A percentile compares a stretch with the other conserved stretches of the same genome.
Conservation (phyloP, 2,329 filamentous ascomycete species). For the Gaeumannomyces tritici region DNA sequence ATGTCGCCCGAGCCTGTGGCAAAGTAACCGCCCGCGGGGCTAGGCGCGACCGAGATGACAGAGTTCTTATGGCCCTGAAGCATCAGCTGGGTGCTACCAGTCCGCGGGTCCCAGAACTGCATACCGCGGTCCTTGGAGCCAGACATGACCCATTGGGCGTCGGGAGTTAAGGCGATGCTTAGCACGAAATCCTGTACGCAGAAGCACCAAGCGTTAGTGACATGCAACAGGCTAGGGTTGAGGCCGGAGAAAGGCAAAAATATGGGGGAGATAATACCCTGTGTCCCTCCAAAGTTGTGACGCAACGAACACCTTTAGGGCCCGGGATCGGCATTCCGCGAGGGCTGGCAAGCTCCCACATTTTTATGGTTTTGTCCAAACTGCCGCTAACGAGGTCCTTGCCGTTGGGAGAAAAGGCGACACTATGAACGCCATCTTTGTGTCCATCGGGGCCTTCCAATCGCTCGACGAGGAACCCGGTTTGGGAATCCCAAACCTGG, state of each 20-base stretch:
- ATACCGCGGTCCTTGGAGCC: constrained; percentile 96
- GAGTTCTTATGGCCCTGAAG: constrained; percentile 98
- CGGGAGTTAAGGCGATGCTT: constrained; percentile 87
- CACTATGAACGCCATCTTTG: constrained; percentile 93
- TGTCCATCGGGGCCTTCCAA: constrained; percentile 90
- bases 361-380: constrained; percentile 97
- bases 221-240: neutral
- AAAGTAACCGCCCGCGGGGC: constrained; percentile 78
- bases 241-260: too few species aligned
- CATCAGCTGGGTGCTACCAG: constrained; percentile 93
- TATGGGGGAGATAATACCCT: too few species aligned
- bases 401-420: constrained; percentile 90
- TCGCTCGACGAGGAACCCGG: constrained; percentile 78
- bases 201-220: neutral
- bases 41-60: constrained; percentile 93
- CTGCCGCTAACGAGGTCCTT: constrained; percentile 89
- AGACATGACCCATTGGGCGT: constrained; percentile 91
- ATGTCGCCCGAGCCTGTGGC: constrained; percentile 96
- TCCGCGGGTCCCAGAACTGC: constrained; percentile 96
- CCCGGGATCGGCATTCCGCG: constrained; percentile 57
- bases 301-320: constrained; percentile 81
- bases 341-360: constrained; percentile 84
- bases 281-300: constrained; percentile 95
- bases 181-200: constrained; percentile 77
- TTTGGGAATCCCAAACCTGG: constrained; percentile 87